A percentile compares a stretch with the other conserved stretches of the same genome.
These are phyloP conservation scores for Fusarium sp. DNA, from an alignment of 2,329 filamentous ascomycete species.

Conservation along the genomic window DNA sequence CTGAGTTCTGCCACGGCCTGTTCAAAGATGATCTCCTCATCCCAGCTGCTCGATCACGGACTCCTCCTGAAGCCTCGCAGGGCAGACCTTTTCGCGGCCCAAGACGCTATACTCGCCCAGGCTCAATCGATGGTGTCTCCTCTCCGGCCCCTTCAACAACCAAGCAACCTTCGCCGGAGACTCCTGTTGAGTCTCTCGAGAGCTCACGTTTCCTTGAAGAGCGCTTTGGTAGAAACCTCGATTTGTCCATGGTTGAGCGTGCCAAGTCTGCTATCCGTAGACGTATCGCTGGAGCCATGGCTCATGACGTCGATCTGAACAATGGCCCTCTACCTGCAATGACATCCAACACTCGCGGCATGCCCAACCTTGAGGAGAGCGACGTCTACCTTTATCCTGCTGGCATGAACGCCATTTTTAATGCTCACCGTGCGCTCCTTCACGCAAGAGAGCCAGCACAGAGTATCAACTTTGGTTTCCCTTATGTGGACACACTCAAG, in stretches of 20 bases:
- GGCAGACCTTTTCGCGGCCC: constrained; percentile 72
- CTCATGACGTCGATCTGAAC: constrained; percentile 69
- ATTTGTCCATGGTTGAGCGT: constrained; percentile 78
- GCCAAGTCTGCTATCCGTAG: constrained; percentile 87
- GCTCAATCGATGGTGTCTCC: constrained; percentile 48
- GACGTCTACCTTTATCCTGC: constrained; percentile 90
- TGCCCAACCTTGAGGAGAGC: constrained; percentile 77
- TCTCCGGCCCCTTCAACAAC: constrained; percentile 12
- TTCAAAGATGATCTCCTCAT: constrained; percentile 73
- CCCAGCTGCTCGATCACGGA: constrained; percentile 41
- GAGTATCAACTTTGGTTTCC: constrained; percentile 95
- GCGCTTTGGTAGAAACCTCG: constrained; percentile 90
- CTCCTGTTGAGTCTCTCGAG: constrained; percentile 64
- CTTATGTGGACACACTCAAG: constrained; percentile 96
- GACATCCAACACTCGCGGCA: constrained; percentile 61
- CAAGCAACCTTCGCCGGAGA: constrained; percentile 31
- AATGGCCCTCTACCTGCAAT: constrained; percentile 37
- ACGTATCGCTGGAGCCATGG: constrained; percentile 88
- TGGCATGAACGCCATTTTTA: constrained; percentile 97
- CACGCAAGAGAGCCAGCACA: constrained; percentile 70
- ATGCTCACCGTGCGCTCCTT: constrained; percentile 80
- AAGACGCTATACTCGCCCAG: constrained; percentile 76
- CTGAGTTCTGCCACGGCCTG: constrained; percentile 85
- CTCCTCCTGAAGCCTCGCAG: constrained; percentile 36
- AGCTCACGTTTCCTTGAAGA: constrained; percentile 88